These are phyloP conservation scores for Ogataea nakhonphanomensis DNA, from an alignment of 805 yeast genomes.

Conservation along the genomic window DNA sequence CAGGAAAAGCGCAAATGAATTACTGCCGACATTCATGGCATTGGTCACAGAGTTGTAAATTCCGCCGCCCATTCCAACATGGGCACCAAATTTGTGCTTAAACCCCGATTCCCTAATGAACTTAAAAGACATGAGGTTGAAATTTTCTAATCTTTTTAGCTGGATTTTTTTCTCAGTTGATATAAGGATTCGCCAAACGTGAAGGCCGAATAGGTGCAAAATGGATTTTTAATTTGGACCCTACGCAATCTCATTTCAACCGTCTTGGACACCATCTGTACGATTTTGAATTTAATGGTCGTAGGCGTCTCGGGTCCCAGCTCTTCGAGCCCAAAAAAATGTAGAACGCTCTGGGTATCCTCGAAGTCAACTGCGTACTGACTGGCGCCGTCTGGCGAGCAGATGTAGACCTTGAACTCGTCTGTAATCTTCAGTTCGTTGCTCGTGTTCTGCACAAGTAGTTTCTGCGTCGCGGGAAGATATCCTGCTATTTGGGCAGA, in stretches of 20 bases:
- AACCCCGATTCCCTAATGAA: slow-evolving; percentile 43
- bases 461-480: slow-evolving; percentile 7
- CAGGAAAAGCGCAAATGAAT: slow-evolving; percentile 85
- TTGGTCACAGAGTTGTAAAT: slow-evolving; percentile 36
- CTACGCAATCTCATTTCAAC: slow-evolving; percentile 1
- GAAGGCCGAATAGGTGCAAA: slow-evolving; percentile 6
- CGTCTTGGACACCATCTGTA: neutral
- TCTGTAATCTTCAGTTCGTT: slow-evolving; percentile 2
- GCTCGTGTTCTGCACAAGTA: slow-evolving; percentile 2
- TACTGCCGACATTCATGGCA: slow-evolving; percentile 55
- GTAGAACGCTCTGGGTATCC: slow-evolving; percentile 1
- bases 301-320: neutral
- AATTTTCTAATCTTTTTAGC: slow-evolving; percentile 12
- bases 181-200: slow-evolving; percentile 6
- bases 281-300: slow-evolving; percentile 1
- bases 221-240: neutral
- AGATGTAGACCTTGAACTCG: slow-evolving; percentile 8
- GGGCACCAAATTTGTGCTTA: slow-evolving; percentile 76
- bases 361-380: slow-evolving; percentile 5
- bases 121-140: slow-evolving; percentile 20
- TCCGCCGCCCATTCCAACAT: slow-evolving; percentile 82
- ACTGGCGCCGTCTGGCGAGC: slow-evolving; percentile 1
- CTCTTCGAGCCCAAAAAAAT: slow-evolving; percentile 4
- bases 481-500: slow-evolving; percentile 10
- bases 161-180: slow-evolving; percentile 21